Evolutionary conservation across 2,329 filamentous ascomycete species (phyloP), one percentile per base, ranked within the genome.

Genomic region (Ophiostoma populinum): DNA sequence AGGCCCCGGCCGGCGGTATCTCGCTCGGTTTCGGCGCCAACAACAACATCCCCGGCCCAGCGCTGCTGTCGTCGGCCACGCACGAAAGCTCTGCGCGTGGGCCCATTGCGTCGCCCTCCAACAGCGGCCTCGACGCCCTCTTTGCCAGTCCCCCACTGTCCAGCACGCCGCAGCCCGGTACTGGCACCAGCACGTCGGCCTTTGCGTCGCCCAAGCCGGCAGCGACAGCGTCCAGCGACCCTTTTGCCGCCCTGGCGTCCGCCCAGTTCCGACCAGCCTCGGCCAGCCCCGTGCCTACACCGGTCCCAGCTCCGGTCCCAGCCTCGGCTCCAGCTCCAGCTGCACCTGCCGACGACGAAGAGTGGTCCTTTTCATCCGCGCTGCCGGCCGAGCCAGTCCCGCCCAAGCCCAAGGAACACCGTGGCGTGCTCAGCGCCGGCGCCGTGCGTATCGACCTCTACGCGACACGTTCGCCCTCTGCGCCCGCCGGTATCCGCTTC

Each of bases 331-430:
- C 51, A 34, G 38, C 44, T 5, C 22, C 48, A 1, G 39, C 47
- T 3, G 37, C 51, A 0, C 36, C 57, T 1, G 41, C 51, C 34
- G 72, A 80, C 30, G 87, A 94, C 34, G 87, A 95, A 43, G 87
- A 95, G 49, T 95, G 87, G 86, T 80, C 74, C 17, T 95, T 95
- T 53, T 74, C 81, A 3, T 95, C 87, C 0, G 77, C 87, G 0
- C 63, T 94, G 11, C 87, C 87, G 19, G 55, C 63, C 3, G 63
- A 70, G 41, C 42, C 55, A 41, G 42, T 53, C 12, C 49, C 59
- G 35, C 49, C 62, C 13, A 48, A 56, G 22, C 72, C 75, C 2
- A 63, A 57, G 35, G 66, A 71, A 34, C 70, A 81, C 44, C 70
- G 70, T 32, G 59, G 78, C 15, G 66, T 64, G 4, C 70, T 94